These are phyloP conservation scores for Brachypodium distachyon DNA, from an alignment of 202 grass and related monocot species.

Conservation along the genomic window DNA sequence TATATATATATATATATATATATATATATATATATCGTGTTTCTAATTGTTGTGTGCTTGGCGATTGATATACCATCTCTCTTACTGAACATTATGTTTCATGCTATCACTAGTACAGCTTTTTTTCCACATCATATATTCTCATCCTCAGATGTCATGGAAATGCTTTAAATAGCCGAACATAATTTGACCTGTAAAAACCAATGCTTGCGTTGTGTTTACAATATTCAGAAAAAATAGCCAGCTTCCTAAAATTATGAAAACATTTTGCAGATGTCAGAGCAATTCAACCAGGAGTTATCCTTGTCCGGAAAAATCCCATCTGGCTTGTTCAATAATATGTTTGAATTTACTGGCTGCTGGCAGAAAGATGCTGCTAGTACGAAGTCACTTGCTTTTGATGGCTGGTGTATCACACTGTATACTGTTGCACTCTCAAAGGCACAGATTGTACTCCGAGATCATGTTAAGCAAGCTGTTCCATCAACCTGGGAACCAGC, in stretches of 20 bases:
- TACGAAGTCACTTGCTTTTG: constrained; percentile 84
- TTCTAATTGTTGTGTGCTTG: background rate
- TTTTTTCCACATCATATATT: background rate
- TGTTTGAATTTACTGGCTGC: constrained; percentile 75
- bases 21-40: too few species aligned
- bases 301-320: constrained; percentile 92
- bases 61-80: background rate
- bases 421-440: constrained; percentile 89
- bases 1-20: too few species aligned
- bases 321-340: constrained; percentile 71
- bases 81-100: background rate
- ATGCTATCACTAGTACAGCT: background rate
- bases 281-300: constrained; percentile 97
- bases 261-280: constrained; percentile 83
- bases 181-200: background rate
- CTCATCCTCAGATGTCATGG: background rate
- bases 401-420: constrained; percentile 80
- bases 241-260: constrained; percentile 6
- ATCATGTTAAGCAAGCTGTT: constrained; percentile 84
- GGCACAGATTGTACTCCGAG: constrained; percentile 51
- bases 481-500: constrained; percentile 87
- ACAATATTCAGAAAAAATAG: background rate
- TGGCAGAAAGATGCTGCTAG: constrained; percentile 96
- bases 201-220: background rate
- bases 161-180: background rate